phyloP scores from a whole-genome alignment of 2,329 filamentous ascomycete species.

The Biscogniauxia mediterranea region DNA sequence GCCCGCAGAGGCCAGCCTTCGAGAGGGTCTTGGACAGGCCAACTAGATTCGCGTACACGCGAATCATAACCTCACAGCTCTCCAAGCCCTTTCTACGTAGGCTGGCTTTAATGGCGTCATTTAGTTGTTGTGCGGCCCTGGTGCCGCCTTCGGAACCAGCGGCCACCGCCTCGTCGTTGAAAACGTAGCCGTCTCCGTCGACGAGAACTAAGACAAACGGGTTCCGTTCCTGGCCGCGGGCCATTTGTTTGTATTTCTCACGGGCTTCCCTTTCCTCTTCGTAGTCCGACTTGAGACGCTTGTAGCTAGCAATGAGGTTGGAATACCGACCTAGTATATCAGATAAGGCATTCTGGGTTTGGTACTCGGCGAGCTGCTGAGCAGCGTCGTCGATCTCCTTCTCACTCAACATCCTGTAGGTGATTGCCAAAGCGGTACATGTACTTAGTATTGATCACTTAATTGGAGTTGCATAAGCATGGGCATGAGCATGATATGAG shows the following conservation, averaged over 20 bases:
- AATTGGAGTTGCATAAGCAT: not conserved
- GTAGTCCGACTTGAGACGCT: constrained; percentile 53
- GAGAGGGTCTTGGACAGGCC: constrained; percentile 50
- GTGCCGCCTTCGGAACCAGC: constrained; percentile 53
- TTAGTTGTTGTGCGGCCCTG: constrained; percentile 52
- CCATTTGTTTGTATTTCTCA: constrained; percentile 55
- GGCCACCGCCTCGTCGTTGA: constrained; percentile 48
- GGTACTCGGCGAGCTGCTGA: constrained; percentile 33
- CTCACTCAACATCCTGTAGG: constrained; percentile 25
- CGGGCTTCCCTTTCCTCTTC: constrained; percentile 54
- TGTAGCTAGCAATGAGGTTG: constrained; percentile 52
- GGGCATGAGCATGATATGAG: not conserved
- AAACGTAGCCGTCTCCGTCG: constrained; percentile 61
- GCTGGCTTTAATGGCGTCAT: constrained; percentile 47
- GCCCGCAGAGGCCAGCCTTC: constrained; percentile 46
- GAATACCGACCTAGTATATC: constrained; percentile 35
- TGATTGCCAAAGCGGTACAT: not conserved
- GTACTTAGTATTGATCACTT: not conserved
- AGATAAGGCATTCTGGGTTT: constrained; percentile 25
- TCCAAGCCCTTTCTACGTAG: constrained; percentile 48
- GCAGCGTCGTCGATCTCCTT: constrained; percentile 28
- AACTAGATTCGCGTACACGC: constrained; percentile 55
- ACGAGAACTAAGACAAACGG: constrained; percentile 61
- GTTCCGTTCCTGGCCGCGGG: constrained; percentile 48
- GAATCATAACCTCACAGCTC: constrained; percentile 52